Conservation (phyloP, 805 yeast genomes). For the Naumovozyma dairenensis region DNA sequence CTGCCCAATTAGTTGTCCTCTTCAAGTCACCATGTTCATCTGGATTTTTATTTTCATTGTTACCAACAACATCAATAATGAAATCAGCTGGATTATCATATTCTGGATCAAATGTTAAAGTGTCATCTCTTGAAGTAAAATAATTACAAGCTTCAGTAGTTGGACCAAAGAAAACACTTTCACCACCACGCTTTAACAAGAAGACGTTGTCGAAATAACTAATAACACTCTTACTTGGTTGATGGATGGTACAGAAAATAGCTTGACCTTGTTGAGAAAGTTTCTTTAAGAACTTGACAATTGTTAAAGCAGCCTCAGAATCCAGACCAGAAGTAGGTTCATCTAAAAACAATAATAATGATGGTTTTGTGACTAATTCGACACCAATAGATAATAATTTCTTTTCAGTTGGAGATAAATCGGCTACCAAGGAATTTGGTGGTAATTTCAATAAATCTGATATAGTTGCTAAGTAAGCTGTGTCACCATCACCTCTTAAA, state of each 20-base stretch:
- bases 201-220: conserved; percentile 51
- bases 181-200: conserved; percentile 60
- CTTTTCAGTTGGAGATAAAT: conserved; percentile 46
- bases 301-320: conserved; percentile 51
- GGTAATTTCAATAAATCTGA: conserved; percentile 37
- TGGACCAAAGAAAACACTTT: conserved; percentile 65
- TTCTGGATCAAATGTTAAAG: conserved; percentile 40
- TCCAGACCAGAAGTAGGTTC: conserved; percentile 56
- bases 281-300: conserved; percentile 40
- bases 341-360: conserved; percentile 44
- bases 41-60: conserved; percentile 45
- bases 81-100: conserved; percentile 67
- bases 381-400: conserved; percentile 47
- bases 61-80: conserved; percentile 59
- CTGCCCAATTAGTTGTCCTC: conserved; percentile 11
- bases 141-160: conserved; percentile 46
- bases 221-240: conserved; percentile 52
- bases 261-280: conserved; percentile 46
- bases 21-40: conserved; percentile 17
- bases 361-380: conserved; percentile 46
- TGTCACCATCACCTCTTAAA: conserved; percentile 34
- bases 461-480: conserved; percentile 25
- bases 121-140: conserved; percentile 46
- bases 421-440: conserved; percentile 36
- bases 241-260: conserved; percentile 57